Conservation (phyloP, 768 basidiomycete species). For the Lentinus tigrinus region DNA sequence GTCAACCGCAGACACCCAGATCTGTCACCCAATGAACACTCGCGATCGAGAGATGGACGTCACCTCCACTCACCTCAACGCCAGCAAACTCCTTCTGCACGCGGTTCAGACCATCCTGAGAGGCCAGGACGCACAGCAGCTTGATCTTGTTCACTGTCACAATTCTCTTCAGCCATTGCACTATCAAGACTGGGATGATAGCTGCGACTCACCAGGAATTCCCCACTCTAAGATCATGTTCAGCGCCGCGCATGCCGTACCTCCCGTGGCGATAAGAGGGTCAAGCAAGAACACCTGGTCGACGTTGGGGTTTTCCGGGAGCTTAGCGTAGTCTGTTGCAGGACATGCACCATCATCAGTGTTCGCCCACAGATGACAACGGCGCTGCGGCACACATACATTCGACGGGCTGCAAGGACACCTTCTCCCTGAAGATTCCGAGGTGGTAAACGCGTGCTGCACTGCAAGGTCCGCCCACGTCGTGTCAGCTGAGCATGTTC, state of each 20-base stretch:
- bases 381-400: conserved; percentile 43
- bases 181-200: neutral
- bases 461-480: conserved; percentile 35
- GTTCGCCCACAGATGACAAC: neutral
- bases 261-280: conserved; percentile 92
- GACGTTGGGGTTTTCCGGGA: conserved; percentile 71
- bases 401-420: conserved; percentile 87
- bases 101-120: conserved; percentile 65
- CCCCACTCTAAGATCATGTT: conserved; percentile 87
- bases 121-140: conserved; percentile 79
- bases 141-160: conserved; percentile 66
- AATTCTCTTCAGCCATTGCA: neutral
- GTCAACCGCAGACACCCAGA: conserved; percentile 87
- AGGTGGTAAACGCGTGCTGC: conserved; percentile 86
- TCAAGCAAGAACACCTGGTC: conserved; percentile 89
- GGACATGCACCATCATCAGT: neutral
- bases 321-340: conserved; percentile 80
- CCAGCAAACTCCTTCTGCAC: conserved; percentile 70
- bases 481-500: neutral
- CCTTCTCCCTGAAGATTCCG: conserved; percentile 86
- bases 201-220: conserved; percentile 50
- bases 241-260: conserved; percentile 86
- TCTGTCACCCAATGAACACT: conserved; percentile 42
- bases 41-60: neutral
- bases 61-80: conserved; percentile 59